Percentiles rank a stretch among this genome's conserved stretches.
These are phyloP conservation scores for Colletotrichum zoysiae DNA, from an alignment of 2,329 filamentous ascomycete genomes.

Conservation along the genomic window DNA sequence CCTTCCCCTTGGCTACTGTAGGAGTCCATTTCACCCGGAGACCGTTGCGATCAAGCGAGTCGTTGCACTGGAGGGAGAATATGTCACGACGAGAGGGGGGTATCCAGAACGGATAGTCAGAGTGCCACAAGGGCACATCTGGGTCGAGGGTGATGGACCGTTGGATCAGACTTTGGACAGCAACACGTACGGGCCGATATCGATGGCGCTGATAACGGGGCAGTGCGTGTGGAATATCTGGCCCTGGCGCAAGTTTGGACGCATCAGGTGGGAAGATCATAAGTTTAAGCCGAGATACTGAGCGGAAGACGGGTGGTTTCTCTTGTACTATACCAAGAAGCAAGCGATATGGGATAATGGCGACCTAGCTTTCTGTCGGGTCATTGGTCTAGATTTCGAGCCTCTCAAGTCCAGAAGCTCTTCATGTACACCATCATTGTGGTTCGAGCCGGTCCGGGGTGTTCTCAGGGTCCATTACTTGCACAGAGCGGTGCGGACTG, in stretches of 20 bases:
- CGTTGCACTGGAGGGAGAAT: constrained; percentile 83
- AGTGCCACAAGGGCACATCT: constrained; percentile 88
- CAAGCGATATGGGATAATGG: not conserved
- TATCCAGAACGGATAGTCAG: constrained; percentile 68
- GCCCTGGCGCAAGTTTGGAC: constrained; percentile 72
- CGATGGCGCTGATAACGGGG: constrained; percentile 80
- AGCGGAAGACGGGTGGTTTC: constrained; percentile 41
- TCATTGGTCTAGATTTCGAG: not conserved
- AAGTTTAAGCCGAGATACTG: constrained; percentile 48
- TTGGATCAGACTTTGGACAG: constrained; percentile 81
- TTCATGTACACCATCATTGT: not conserved
- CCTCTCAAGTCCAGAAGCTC: not conserved
- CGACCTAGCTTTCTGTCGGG: not conserved
- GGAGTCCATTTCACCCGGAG: constrained; percentile 79
- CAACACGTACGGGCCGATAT: constrained; percentile 90
- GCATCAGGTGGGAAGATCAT: constrained; percentile 70
- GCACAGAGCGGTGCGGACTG: not conserved
- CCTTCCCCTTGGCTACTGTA: constrained; percentile 49
- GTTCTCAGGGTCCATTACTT: not conserved
- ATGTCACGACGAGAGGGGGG: constrained; percentile 74
- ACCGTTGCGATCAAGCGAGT: constrained; percentile 84
- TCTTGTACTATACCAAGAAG: constrained; percentile 18
- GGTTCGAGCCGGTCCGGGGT: not conserved
- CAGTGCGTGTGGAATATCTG: constrained; percentile 79
- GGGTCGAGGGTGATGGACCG: constrained; percentile 92